These are phyloP conservation scores for Tylopilus sp. DNA, from an alignment of 1,284 basidiomycete genomes.

Conservation along the genomic window DNA sequence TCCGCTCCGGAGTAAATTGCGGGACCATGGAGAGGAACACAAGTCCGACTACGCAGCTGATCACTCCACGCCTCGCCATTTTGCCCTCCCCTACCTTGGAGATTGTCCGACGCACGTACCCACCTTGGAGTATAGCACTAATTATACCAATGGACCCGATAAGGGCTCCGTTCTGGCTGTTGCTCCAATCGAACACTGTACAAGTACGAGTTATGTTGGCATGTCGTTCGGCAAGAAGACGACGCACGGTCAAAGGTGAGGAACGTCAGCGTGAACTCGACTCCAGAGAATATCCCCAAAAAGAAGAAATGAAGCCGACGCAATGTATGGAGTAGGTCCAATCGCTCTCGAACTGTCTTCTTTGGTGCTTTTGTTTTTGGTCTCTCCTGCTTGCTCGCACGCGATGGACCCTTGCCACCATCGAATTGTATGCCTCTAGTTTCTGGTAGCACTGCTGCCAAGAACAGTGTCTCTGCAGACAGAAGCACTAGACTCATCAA, in stretches of 20 bases:
- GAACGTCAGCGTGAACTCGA: conserved; percentile 91
- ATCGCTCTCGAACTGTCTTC: conserved; percentile 46
- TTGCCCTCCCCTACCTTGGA: conserved; percentile 68
- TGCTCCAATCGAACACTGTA: conserved; percentile 82
- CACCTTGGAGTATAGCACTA: conserved; percentile 83
- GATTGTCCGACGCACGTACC: conserved; percentile 79
- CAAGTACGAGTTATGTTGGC: not conserved
- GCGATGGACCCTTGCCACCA: conserved; percentile 23
- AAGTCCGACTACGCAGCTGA: conserved; percentile 67
- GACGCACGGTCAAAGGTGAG: conserved; percentile 79
- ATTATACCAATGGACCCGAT: conserved; percentile 87
- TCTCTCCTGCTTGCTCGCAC: conserved; percentile 16
- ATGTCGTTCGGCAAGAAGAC: not conserved
- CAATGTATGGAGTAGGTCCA: conserved; percentile 51
- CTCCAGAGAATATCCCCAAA: conserved; percentile 83
- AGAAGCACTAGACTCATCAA: conserved; percentile 71
- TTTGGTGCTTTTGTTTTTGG: conserved; percentile 23
- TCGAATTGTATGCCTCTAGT: conserved; percentile 52
- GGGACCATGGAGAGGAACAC: conserved; percentile 69
- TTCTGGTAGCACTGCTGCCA: conserved; percentile 72
- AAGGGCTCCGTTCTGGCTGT: conserved; percentile 83
- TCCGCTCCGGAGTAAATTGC: conserved; percentile 42
- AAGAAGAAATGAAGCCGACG: conserved; percentile 77
- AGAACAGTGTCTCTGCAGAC: conserved; percentile 66
- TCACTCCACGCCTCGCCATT: conserved; percentile 76